Evolutionary conservation across 148 eudicot genomes (phyloP), one percentile per base, ranked within the genome.

Genomic region (Salicornia ramosissima): DNA sequence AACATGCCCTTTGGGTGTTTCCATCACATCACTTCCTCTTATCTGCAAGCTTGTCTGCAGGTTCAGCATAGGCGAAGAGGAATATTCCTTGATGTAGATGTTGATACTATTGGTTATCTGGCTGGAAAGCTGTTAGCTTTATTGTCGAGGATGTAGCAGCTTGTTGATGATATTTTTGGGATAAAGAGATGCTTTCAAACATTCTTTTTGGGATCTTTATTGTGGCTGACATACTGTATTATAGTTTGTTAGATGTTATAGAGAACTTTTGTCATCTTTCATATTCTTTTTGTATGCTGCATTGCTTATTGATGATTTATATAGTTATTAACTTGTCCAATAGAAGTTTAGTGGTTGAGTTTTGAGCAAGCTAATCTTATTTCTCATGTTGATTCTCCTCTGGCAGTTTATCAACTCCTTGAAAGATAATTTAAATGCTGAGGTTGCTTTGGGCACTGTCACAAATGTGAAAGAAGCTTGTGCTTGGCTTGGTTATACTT

Each of bases 391-490:
- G 24, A 40, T 70, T 39, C 2, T 19, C 62, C 72, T 54, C 67
- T 57, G 65, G 83, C 94, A 95, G 99, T 95, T 95, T 51, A 87
- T 95, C 67, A 89, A 80, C 80, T 91, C 99, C 78, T 80, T 95
- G 86, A 91, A 92, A 76, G 99, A 95, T 80, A 95, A 95, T 81
- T 79, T 95, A 76, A 95, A 95, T 80, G 99, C 99, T 46, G 99
- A 95, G 96, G 97, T 95, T 60, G 93, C 95, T 70, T 65, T 95
- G 80, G 99, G 99, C 50, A 95, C 99, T 62, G 99, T 95, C 39
- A 95, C 99, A 72, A 95, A 95, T 85, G 99, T 95, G 71, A 95
- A 95, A 89, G 99, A 95, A 79, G 99, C 99, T 75, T 95, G 99
- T 83, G 99, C 99, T 46, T 95, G 99, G 99, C 97, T 95, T 77